These are phyloP conservation scores for Solanum pinnatisectum DNA, from an alignment of 257 asterid genomes.

Conservation along the genomic window DNA sequence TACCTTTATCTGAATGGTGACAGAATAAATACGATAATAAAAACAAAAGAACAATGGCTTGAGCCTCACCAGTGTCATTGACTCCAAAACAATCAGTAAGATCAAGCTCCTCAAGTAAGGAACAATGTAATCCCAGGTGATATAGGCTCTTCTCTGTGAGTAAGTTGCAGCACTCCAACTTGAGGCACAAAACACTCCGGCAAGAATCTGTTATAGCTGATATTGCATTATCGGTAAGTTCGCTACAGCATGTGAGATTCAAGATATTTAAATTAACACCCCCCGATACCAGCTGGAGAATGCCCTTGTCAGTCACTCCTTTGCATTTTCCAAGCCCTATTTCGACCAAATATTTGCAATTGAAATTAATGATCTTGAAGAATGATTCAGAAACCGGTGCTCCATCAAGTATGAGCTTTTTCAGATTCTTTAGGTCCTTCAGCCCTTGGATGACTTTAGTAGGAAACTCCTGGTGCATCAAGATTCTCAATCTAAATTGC, in stretches of 20 bases:
- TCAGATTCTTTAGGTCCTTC: conserved; percentile 38
- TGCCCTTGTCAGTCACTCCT: conserved; percentile 46
- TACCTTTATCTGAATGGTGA: not conserved
- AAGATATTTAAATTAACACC: conserved; percentile 31
- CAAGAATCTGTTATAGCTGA: conserved; percentile 43
- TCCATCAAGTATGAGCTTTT: conserved; percentile 39
- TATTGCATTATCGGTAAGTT: conserved; percentile 45
- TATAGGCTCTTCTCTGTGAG: conserved; percentile 47
- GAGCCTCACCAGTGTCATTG: conserved; percentile 43
- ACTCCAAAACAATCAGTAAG: conserved; percentile 71
- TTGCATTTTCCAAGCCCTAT: conserved; percentile 61
- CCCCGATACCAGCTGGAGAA: conserved; percentile 42
- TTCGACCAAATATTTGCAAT: conserved; percentile 34
- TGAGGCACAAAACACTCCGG: conserved; percentile 42
- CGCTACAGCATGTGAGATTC: conserved; percentile 64
- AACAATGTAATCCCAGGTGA: conserved; percentile 42
- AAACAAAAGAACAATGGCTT: not conserved
- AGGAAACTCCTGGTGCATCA: conserved; percentile 41
- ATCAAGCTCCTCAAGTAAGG: conserved; percentile 55
- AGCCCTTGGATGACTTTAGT: conserved; percentile 16
- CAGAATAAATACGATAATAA: not conserved
- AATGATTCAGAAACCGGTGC: conserved; percentile 29
- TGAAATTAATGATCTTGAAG: conserved; percentile 30
- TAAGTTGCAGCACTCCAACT: conserved; percentile 66
- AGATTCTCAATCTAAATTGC: not conserved